phyloP scores from a whole-genome alignment of 2,329 filamentous ascomycete species.

The Aspergillus ibericus region DNA sequence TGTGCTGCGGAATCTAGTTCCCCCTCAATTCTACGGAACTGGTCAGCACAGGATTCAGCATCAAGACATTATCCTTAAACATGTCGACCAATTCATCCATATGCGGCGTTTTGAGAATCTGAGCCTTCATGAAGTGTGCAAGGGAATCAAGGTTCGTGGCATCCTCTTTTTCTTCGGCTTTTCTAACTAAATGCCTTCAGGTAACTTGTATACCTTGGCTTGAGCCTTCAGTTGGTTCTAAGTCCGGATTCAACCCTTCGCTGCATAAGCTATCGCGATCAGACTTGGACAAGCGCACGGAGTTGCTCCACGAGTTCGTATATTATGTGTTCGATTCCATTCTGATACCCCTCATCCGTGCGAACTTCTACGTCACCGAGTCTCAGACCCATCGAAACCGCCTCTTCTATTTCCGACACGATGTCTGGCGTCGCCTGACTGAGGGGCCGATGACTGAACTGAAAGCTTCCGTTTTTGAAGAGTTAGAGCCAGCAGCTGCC shows the following conservation, averaged over 20 bases:
- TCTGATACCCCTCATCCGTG: conserved; percentile 79
- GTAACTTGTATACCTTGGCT: conserved; percentile 73
- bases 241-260: conserved; percentile 12
- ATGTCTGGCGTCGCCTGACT: conserved; percentile 77
- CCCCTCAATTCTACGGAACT: conserved; percentile 70
- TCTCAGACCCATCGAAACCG: conserved; percentile 76
- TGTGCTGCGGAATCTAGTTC: conserved; percentile 70
- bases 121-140: conserved; percentile 73
- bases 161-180: neutral
- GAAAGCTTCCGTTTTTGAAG: conserved; percentile 74
- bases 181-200: conserved; percentile 44
- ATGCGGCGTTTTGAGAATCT: conserved; percentile 79
- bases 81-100: conserved; percentile 74
- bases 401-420: conserved; percentile 92
- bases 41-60: conserved; percentile 60
- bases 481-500: conserved; percentile 62
- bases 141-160: conserved; percentile 69
- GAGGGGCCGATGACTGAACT: conserved; percentile 70
- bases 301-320: conserved; percentile 80
- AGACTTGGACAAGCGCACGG: conserved; percentile 72
- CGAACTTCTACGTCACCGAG: conserved; percentile 93
- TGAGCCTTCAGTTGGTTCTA: conserved; percentile 50
- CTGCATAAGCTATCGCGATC: conserved; percentile 62
- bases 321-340: conserved; percentile 94
- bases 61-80: conserved; percentile 59